Evolutionary conservation across 495 filamentous ascomycete genomes (phyloP).

Genomic region (Cenococcum geophilum): DNA sequence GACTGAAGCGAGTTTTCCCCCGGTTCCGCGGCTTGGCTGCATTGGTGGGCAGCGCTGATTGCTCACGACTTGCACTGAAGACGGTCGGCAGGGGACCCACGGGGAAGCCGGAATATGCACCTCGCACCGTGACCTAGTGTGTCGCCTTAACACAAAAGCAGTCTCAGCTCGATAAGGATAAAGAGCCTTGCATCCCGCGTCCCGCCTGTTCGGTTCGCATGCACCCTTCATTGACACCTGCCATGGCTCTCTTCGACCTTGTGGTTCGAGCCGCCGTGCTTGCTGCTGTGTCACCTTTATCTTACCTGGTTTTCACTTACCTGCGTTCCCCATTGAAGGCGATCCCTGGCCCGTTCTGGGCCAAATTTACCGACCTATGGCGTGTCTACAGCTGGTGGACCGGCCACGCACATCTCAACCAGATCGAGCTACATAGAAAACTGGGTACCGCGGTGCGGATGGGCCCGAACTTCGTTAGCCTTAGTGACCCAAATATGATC

Average conservation of each 20-base stretch:
- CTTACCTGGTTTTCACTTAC: neutral
- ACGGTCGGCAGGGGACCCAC: too few species aligned
- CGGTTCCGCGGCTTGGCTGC: too few species aligned
- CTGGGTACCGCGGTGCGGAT: neutral
- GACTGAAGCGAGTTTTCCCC: too few species aligned
- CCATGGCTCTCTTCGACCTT: neutral
- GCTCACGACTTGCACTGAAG: too few species aligned
- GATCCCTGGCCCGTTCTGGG: slow-evolving; percentile 3
- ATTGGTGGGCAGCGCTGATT: too few species aligned
- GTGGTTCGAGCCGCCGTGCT: neutral
- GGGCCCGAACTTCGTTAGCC: slow-evolving; percentile 5
- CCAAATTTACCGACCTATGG: neutral
- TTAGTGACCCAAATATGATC: neutral
- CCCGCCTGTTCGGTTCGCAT: too few species aligned
- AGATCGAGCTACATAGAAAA: slow-evolving; percentile 6
- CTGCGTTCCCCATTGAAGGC: neutral
- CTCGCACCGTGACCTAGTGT: too few species aligned
- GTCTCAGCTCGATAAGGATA: too few species aligned
- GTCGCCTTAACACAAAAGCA: too few species aligned
- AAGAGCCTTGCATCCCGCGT: too few species aligned
- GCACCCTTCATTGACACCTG: neutral
- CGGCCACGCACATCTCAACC: neutral
- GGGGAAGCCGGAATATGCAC: too few species aligned
- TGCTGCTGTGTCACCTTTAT: neutral
- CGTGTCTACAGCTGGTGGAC: neutral